Conservation (phyloP, 2,329 filamentous ascomycete species). For the Colletotrichum gloeosporioides region DNA sequence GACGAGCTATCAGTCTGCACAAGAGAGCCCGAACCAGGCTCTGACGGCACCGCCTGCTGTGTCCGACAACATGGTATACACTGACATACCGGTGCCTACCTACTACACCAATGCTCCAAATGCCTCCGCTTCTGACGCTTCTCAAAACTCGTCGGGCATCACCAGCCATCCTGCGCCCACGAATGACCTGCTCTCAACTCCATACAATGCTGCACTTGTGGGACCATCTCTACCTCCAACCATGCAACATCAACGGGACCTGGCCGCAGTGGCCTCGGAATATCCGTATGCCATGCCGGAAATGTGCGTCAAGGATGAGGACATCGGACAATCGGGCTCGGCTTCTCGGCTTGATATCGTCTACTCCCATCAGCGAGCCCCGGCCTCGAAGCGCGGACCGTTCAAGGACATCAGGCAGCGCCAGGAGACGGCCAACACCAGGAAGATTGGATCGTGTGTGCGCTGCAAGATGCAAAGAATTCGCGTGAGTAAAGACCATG, state of each 20-base stretch:
- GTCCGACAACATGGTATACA: slow-evolving; percentile 47
- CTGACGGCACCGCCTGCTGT: slow-evolving; percentile 29
- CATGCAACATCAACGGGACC: neutral
- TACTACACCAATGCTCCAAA: slow-evolving; percentile 26
- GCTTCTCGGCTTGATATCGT: slow-evolving; percentile 34
- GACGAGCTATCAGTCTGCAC: slow-evolving; percentile 40
- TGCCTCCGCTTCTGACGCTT: neutral
- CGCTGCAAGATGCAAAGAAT: slow-evolving; percentile 68
- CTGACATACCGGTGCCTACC: slow-evolving; percentile 25
- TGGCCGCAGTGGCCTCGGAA: neutral
- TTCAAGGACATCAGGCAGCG: slow-evolving; percentile 59
- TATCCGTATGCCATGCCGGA: slow-evolving; percentile 23
- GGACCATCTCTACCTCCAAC: neutral
- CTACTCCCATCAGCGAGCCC: slow-evolving; percentile 37
- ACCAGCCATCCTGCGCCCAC: neutral
- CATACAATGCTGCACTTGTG: slow-evolving; percentile 2
- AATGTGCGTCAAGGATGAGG: slow-evolving; percentile 20
- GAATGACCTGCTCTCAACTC: neutral
- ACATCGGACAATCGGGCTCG: neutral
- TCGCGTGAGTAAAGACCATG: slow-evolving; percentile 48
- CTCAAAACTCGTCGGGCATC: neutral
- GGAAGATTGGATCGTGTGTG: slow-evolving; percentile 64
- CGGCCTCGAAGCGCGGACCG: slow-evolving; percentile 52
- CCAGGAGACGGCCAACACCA: slow-evolving; percentile 60
- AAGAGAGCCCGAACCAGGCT: slow-evolving; percentile 32